These are phyloP conservation scores for Candida maris DNA, from an alignment of 805 yeast genomes.

Conservation along the genomic window DNA sequence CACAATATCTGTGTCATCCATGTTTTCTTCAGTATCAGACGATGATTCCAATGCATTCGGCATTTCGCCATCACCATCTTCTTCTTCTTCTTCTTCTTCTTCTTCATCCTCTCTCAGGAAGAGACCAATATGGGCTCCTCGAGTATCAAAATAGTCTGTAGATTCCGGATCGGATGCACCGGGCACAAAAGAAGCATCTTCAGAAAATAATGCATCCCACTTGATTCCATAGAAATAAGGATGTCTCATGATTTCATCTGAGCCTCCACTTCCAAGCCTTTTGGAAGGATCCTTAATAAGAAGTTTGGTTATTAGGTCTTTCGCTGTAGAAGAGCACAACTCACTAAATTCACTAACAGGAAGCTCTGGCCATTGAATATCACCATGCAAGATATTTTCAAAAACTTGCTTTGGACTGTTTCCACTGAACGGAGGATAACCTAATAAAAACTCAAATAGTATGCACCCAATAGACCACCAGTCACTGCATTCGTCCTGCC, in stretches of 20 bases:
- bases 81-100: slow-evolving; percentile 32
- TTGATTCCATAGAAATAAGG: slow-evolving; percentile 68
- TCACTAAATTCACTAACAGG: slow-evolving; percentile 48
- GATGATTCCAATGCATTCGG: neutral
- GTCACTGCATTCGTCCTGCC: slow-evolving; percentile 83
- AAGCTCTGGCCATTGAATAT: slow-evolving; percentile 81
- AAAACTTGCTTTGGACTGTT: slow-evolving; percentile 76
- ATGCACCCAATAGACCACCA: slow-evolving; percentile 99
- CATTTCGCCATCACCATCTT: slow-evolving; percentile 18
- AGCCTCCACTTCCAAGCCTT: slow-evolving; percentile 77
- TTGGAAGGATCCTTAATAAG: slow-evolving; percentile 59
- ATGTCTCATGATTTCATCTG: slow-evolving; percentile 74
- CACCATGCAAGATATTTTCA: slow-evolving; percentile 68
- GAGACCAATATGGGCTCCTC: slow-evolving; percentile 77
- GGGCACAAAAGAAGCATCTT: slow-evolving; percentile 83
- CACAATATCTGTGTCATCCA: slow-evolving; percentile 7
- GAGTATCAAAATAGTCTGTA: slow-evolving; percentile 84
- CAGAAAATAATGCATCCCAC: slow-evolving; percentile 71
- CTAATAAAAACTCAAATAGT: slow-evolving; percentile 84
- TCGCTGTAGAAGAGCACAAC: slow-evolving; percentile 62
- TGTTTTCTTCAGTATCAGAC: slow-evolving; percentile 18
- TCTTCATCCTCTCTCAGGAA: slow-evolving; percentile 48
- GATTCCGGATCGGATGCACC: slow-evolving; percentile 72
- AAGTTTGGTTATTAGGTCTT: slow-evolving; percentile 64
- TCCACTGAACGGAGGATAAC: slow-evolving; percentile 94